Conservation (phyloP, 192 early-diverging fungal species). For the Backusella australiensis region DNA sequence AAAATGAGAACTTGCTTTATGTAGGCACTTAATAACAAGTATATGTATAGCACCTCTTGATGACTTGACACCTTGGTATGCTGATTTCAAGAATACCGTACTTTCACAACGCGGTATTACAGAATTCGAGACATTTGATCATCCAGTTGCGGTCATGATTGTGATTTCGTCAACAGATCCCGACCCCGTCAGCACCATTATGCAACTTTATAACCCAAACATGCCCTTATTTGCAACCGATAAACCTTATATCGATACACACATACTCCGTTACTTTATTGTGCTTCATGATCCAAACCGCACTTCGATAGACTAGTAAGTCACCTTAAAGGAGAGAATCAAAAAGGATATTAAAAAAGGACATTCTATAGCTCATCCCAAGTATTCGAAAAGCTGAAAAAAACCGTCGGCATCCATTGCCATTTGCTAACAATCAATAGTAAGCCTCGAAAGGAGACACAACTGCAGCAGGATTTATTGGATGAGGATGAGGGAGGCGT, state of each 20-base stretch:
- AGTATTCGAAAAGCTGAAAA: slow-evolving; percentile 61
- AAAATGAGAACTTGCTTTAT: background rate
- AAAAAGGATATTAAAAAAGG: too few species aligned
- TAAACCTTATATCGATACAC: slow-evolving; percentile 75
- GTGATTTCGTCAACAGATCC: slow-evolving; percentile 61
- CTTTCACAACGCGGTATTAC: slow-evolving; percentile 63
- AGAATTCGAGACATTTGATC: slow-evolving; percentile 93
- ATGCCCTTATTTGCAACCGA: slow-evolving; percentile 57
- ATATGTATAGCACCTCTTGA: slow-evolving; percentile 41
- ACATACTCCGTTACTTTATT: slow-evolving; percentile 78
- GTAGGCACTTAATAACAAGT: background rate
- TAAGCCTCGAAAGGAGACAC: background rate
- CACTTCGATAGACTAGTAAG: slow-evolving; percentile 54
- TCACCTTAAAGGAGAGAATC: background rate
- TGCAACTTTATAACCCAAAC: slow-evolving; percentile 51
- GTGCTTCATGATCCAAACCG: slow-evolving; percentile 79
- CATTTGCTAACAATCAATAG: slow-evolving; percentile 64
- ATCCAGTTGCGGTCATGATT: slow-evolving; percentile 85
- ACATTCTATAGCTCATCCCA: slow-evolving; percentile 49
- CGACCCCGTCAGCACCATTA: slow-evolving; percentile 73
- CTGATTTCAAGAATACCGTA: slow-evolving; percentile 64
- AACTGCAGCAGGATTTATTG: slow-evolving; percentile 3
- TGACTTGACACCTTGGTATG: slow-evolving; percentile 83
- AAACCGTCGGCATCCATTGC: slow-evolving; percentile 61
- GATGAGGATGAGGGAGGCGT: background rate